phyloP scores from a whole-genome alignment of 805 yeast genomes.

The Vanderwaltozyma yarrowii region DNA sequence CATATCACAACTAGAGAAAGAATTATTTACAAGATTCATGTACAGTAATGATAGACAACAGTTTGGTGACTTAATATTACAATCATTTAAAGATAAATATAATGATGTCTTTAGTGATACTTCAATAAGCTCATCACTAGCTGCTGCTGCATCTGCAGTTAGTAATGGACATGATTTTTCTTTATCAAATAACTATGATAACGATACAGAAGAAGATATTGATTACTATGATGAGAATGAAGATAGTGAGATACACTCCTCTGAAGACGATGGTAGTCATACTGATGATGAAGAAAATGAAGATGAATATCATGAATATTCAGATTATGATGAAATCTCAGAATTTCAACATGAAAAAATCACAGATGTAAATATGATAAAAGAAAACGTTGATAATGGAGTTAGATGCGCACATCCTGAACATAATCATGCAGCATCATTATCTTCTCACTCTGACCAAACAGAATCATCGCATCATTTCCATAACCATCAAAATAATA shows the following conservation, averaged over 20 bases:
- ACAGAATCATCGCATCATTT: background rate
- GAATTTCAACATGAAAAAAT: slow-evolving; percentile 7
- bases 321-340: slow-evolving; percentile 25
- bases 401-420: slow-evolving; percentile 6
- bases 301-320: slow-evolving; percentile 15
- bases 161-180: slow-evolving; percentile 8
- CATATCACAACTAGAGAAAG: slow-evolving; percentile 23
- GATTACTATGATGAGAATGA: slow-evolving; percentile 21
- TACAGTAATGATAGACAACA: slow-evolving; percentile 22
- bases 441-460: background rate
- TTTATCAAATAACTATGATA: slow-evolving; percentile 8
- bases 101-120: slow-evolving; percentile 16
- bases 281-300: slow-evolving; percentile 14
- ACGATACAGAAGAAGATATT: slow-evolving; percentile 15
- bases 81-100: slow-evolving; percentile 21
- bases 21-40: slow-evolving; percentile 24
- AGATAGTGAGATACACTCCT: too few relatives aligned
- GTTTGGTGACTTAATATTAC: slow-evolving; percentile 22
- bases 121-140: slow-evolving; percentile 17
- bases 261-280: slow-evolving; percentile 17
- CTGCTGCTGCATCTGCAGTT: slow-evolving; percentile 23
- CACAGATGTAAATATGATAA: slow-evolving; percentile 8
- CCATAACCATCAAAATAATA: too few relatives aligned
- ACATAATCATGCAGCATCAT: slow-evolving; percentile 2
- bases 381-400: slow-evolving; percentile 13